Evolutionary conservation across 1,284 basidiomycete species (phyloP).

Genomic region (Xanthoconium separans): DNA sequence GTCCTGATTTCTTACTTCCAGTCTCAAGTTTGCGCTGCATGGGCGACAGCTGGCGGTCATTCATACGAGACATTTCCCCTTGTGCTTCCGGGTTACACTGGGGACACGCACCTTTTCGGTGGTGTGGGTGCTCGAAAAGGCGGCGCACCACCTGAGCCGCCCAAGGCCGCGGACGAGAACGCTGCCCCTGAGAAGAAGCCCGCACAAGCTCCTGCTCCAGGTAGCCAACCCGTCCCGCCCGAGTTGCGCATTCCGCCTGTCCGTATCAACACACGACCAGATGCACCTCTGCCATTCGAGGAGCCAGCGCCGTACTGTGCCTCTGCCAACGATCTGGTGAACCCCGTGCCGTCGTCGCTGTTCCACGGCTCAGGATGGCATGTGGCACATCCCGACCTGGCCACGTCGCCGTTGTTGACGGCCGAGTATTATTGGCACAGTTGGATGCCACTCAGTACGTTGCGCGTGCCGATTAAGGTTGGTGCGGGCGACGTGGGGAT

Average conservation of each 20-base stretch:
- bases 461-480: constrained; percentile 74
- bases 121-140: constrained; percentile 72
- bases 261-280: constrained; percentile 73
- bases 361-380: constrained; percentile 92
- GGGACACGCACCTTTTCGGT: constrained; percentile 61
- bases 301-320: constrained; percentile 90
- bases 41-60: constrained; percentile 72
- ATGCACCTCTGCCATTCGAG: constrained; percentile 57
- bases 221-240: constrained; percentile 29
- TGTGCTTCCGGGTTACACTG: constrained; percentile 36
- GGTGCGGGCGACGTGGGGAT: constrained; percentile 78
- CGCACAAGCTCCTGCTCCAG: constrained; percentile 4
- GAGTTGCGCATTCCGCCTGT: constrained; percentile 64
- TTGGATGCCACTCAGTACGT: constrained; percentile 69
- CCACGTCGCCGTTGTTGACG: constrained; percentile 44
- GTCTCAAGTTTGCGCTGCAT: constrained; percentile 81
- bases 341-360: constrained; percentile 85
- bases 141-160: constrained; percentile 44
- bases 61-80: constrained; percentile 59
- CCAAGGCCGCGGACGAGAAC: constrained; percentile 31
- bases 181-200: constrained; percentile 31
- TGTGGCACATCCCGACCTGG: constrained; percentile 64
- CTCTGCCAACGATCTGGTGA: constrained; percentile 91
- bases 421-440: constrained; percentile 88
- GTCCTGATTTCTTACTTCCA: constrained; percentile 86